Evolutionary conservation across 2,329 filamentous ascomycete genomes (phyloP), one percentile per base, ranked within the genome.

Genomic region (Pseudocercospora cruenta): DNA sequence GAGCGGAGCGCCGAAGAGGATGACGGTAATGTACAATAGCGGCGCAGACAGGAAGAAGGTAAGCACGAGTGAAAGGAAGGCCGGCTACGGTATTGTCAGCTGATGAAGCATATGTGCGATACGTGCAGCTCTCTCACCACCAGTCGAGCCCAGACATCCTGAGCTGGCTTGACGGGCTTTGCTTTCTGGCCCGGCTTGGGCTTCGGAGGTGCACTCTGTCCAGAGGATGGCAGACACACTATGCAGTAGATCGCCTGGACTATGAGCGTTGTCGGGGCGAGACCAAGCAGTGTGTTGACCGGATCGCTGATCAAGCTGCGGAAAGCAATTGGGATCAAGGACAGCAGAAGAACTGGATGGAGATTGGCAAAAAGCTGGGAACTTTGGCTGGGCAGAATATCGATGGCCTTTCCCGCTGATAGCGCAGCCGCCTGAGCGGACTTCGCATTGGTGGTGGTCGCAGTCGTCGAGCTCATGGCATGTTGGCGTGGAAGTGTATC

Each of bases 1-100:
- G 61, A 96, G 83, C 0, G 95, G 95, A 7, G 94, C 95, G 75
- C 95, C 95, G 79, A 97, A 96, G 71, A 98, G 90, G 74, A 98
- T 84, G 73, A 96, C 86, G 43, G 89, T 80, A 51, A 87, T 77
- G 77, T 84, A 80, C 53, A 90, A 81, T 39, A 88, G 75, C 1
- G 88, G 88, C 0, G 86, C 83, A 4, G 84, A 83, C 60, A 87
- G 82, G 66, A 86, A 77, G 19, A 86, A 74, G 14, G 85, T 81
- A 6, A 90, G 80, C 54, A 88, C 78, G 33, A 94, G 85, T 7
- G 91, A 90, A 64, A 94, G 83, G 70, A 95, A 84, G 1, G 87
- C 85, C 1, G 92, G 89, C 85, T 97, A 57, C 43, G 24, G 24
- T 22, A 1, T 31, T 8, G 24, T 39, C 19, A 33, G 57, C n/a